Evolutionary conservation across 2,329 filamentous ascomycete genomes (phyloP).

Genomic region (Nigrospora oryzae): DNA sequence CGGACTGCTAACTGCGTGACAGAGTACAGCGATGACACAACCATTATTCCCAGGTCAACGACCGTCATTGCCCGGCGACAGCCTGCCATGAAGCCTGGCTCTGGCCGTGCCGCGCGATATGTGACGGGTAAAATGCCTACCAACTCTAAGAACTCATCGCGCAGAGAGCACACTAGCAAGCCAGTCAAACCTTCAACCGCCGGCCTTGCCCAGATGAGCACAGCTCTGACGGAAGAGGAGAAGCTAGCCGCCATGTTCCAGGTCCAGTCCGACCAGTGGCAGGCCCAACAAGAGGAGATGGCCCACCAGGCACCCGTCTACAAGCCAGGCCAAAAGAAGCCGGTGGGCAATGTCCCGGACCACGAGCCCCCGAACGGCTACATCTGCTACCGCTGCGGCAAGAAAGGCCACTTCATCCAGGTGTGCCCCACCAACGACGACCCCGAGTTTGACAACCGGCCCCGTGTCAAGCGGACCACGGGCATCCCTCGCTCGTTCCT

Average conservation of each 20-base stretch:
- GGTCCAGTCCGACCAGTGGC: conserved; percentile 85
- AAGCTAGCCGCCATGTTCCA: conserved; percentile 89
- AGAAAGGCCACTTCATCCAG: conserved; percentile 99
- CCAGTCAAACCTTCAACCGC: conserved; percentile 47
- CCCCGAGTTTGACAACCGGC: conserved; percentile 87
- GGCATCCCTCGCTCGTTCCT: conserved; percentile 94
- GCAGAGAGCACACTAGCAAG: conserved; percentile 56
- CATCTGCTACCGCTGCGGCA: conserved; percentile 90
- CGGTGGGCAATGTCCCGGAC: conserved; percentile 67
- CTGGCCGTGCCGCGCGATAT: conserved; percentile 87
- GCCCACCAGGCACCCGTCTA: conserved; percentile 63
- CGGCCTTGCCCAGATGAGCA: conserved; percentile 59
- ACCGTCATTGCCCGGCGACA: conserved; percentile 84
- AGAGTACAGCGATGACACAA: conserved; percentile 98
- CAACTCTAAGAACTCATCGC: conserved; percentile 71
- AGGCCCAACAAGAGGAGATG: conserved; percentile 87
- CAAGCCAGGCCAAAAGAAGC: conserved; percentile 55
- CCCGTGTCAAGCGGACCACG: conserved; percentile 90
- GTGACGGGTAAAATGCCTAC: conserved; percentile 93
- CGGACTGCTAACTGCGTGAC: conserved; percentile 10
- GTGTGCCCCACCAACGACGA: conserved; percentile 97
- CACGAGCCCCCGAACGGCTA: conserved; percentile 91
- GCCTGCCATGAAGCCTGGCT: conserved; percentile 75
- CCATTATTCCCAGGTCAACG: conserved; percentile 91
- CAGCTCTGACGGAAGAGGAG: conserved; percentile 85